Conservation (phyloP, 1,139 yeast genomes). For the Suhomyces taliae region DNA sequence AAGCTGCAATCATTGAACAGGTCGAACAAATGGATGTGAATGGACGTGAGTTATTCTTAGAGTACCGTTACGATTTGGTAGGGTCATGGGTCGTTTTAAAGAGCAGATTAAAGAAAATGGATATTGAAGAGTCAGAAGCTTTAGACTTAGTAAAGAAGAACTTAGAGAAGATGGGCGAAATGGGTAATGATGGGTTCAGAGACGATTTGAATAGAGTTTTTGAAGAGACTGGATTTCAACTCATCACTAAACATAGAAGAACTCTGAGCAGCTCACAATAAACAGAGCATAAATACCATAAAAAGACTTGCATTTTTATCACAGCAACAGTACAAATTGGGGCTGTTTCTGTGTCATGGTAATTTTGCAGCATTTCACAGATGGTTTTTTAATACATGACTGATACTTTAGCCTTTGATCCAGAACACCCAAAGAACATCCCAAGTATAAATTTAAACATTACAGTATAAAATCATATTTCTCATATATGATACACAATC, state of each 20-base stretch:
- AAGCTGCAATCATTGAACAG: slow-evolving; percentile 10
- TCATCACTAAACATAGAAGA: not conserved
- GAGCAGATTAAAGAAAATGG: slow-evolving; percentile 8
- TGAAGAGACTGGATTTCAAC: not conserved
- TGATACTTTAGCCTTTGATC: too few species aligned
- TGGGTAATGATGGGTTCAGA: not conserved
- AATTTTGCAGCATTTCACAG: too few species aligned
- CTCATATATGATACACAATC: too few species aligned
- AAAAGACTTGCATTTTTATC: too few species aligned
- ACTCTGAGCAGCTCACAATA: not conserved
- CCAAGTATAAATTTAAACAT: too few species aligned
- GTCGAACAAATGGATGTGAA: slow-evolving; percentile 14
- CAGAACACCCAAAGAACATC: too few species aligned
- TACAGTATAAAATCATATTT: too few species aligned
- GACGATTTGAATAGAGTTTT: not conserved
- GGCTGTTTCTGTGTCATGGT: too few species aligned
- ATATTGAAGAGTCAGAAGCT: slow-evolving; percentile 3
- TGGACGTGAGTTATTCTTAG: slow-evolving; percentile 21
- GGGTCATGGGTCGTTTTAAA: slow-evolving; percentile 28
- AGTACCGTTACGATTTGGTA: slow-evolving; percentile 37
- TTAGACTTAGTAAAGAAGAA: not conserved
- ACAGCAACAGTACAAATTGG: too few species aligned
- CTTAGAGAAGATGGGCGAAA: not conserved
- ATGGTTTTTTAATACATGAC: too few species aligned
- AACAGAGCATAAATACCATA: not conserved